Conservation (phyloP, 2,329 filamentous ascomycete species). For the Cordyceps farinosa region DNA sequence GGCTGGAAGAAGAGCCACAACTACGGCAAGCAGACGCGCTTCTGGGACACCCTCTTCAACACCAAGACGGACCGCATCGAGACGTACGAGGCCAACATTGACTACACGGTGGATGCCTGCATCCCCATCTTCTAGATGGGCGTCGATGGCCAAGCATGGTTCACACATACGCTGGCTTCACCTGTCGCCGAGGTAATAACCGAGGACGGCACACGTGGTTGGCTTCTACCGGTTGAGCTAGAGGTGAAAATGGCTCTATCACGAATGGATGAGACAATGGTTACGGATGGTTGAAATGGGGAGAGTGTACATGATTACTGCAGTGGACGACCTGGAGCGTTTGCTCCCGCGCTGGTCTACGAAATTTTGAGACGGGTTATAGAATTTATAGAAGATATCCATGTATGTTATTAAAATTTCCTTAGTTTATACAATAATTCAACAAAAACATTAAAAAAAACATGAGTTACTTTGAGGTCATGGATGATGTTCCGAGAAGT, state of each 20-base stretch:
- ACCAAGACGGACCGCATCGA: conserved; percentile 37
- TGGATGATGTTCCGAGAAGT: too few species aligned
- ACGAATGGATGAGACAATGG: neutral
- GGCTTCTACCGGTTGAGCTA: too few species aligned
- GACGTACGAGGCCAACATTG: conserved; percentile 28
- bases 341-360: neutral
- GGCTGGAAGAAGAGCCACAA: conserved; percentile 37
- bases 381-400: neutral
- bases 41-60: conserved; percentile 37
- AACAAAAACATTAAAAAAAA: too few species aligned
- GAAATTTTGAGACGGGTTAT: neutral
- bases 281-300: neutral
- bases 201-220: neutral
- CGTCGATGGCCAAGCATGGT: neutral
- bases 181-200: too few species aligned
- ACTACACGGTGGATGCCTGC: conserved; percentile 26
- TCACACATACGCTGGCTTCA: neutral
- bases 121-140: conserved; percentile 27
- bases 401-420: neutral
- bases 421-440: too few species aligned
- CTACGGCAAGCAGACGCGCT: conserved; percentile 37
- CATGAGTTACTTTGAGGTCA: too few species aligned
- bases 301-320: neutral
- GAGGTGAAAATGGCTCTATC: neutral
- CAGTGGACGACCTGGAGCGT: too few species aligned